These are phyloP conservation scores for Wickerhamomyces sp. DNA, from an alignment of 1,139 yeast species.

Conservation along the genomic window DNA sequence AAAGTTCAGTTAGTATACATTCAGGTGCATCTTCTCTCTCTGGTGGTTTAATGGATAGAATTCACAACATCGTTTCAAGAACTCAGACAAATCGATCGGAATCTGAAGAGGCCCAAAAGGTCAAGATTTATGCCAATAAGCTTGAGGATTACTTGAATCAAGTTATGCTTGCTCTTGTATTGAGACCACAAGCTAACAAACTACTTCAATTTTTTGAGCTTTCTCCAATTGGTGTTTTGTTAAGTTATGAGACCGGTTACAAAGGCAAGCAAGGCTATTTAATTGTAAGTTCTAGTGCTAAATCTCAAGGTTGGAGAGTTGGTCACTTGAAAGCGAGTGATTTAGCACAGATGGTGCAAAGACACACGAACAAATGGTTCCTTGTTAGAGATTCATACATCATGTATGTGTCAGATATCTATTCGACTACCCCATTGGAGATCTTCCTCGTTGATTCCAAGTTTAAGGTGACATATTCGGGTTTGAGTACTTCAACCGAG, in stretches of 20 bases:
- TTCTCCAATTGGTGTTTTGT: constrained; percentile 79
- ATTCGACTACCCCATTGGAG: constrained; percentile 84
- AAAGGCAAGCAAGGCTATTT: constrained; percentile 88
- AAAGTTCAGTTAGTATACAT: constrained; percentile 1
- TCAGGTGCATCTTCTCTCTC: constrained; percentile 4
- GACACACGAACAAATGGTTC: constrained; percentile 93
- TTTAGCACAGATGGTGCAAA: constrained; percentile 75
- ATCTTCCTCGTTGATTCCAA: constrained; percentile 78
- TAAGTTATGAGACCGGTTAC: constrained; percentile 77
- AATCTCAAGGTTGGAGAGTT: constrained; percentile 92
- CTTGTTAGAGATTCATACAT: constrained; percentile 79
- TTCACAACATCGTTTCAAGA: constrained; percentile 15
- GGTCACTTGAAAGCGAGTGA: constrained; percentile 82
- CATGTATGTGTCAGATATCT: constrained; percentile 78
- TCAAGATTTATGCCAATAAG: constrained; percentile 16
- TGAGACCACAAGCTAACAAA: constrained; percentile 77
- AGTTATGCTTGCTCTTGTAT: constrained; percentile 51
- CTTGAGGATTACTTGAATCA: constrained; percentile 62
- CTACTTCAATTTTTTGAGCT: constrained; percentile 83
- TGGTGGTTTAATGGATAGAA: constrained; percentile 3
- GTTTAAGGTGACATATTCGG: constrained; percentile 53
- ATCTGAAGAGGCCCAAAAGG: constrained; percentile 9
- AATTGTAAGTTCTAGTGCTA: constrained; percentile 75
- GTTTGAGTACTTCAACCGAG: constrained; percentile 29
- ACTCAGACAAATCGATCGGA: constrained; percentile 6